Base-by-base conservation (phyloP, 2,329 filamentous ascomycete genomes). In the Exserohilum rostratum region DNA sequence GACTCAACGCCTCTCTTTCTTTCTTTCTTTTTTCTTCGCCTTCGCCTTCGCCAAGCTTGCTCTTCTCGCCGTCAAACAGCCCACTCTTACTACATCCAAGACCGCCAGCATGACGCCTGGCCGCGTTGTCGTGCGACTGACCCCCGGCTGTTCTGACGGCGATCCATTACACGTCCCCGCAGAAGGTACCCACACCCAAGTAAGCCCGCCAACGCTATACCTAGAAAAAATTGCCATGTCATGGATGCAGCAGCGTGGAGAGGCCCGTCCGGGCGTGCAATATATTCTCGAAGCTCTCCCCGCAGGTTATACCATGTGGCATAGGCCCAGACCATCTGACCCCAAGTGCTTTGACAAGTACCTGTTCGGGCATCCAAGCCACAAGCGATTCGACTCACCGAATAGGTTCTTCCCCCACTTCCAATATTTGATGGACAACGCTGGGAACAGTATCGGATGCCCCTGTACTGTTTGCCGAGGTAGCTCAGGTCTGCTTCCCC, bases 341-440 rank as follows among this genome's bases (percentile, higher is more conserved):
- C 35, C 75, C 51, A 43, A 53, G 35, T 68, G 83, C 67, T 63
- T 79, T 7, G 85, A 87, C 65, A 78, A 80, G 45, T 85, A 82
- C 50, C 71, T 87, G 0, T 87, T 78, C 50, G 85, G 85, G 0
- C 84, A 87, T 65, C 83, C 83, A 0, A 69, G 71, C 6, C 78
- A 79, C 6, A 73, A 74, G 43, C 73, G 69, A 13, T 87, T 83
- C 51, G 79, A 84, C 40, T 87, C 85, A 0, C 77, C 80, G 0
- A 77, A 78, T 17, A 72, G 80, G 3, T 86, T 86, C 60, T 83
- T 79, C 44, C 79, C 80, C 0, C 85, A 88, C 55, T 87, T 87
- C 65, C 72, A 78, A 46, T 78, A 80, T 66, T 65, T 87, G 20
- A 85, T 86, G 79, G 76, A 79, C 12, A 76, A 79, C 46, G 71